phyloP scores from a whole-genome alignment of 1,284 basidiomycete genomes.

The Volvariella surrecta region DNA sequence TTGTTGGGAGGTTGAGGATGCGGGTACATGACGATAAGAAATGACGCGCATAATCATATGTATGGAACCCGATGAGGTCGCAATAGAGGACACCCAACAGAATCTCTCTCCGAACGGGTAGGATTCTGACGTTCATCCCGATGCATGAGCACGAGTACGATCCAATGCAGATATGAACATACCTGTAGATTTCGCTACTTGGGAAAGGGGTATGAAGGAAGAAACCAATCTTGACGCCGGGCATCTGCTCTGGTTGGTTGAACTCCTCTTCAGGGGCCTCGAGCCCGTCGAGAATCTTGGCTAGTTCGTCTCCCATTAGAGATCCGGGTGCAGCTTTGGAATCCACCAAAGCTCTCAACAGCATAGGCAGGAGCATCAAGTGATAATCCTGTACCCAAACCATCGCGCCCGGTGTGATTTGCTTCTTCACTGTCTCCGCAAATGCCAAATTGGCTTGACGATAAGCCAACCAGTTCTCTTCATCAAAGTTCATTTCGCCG shows the following conservation, averaged over 20 bases:
- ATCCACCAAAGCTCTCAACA: conserved; percentile 84
- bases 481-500: conserved; percentile 99
- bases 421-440: conserved; percentile 78
- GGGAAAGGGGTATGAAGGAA: conserved; percentile 99
- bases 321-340: conserved; percentile 53
- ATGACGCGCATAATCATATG: conserved; percentile 98
- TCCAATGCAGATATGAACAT: conserved; percentile 14
- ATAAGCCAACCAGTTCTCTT: conserved; percentile 97
- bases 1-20: conserved; percentile 91
- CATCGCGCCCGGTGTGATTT: conserved; percentile 81
- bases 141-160: too few relatives aligned
- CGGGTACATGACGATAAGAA: conserved; percentile 98
- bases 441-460: conserved; percentile 95
- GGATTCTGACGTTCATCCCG: conserved; percentile 48
- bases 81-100: conserved; percentile 92
- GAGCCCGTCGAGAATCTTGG: conserved; percentile 71
- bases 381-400: conserved; percentile 99
- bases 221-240: conserved; percentile 88
- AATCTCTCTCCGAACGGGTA: conserved; percentile 96
- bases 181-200: conserved; percentile 96
- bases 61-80: conserved; percentile 98
- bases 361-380: conserved; percentile 95
- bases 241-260: conserved; percentile 29
- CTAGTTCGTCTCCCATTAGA: conserved; percentile 60
- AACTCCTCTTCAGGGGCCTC: conserved; percentile 43